These are phyloP conservation scores for Didymella keratinophila DNA, from an alignment of 2,329 filamentous ascomycete species.

Conservation along the genomic window DNA sequence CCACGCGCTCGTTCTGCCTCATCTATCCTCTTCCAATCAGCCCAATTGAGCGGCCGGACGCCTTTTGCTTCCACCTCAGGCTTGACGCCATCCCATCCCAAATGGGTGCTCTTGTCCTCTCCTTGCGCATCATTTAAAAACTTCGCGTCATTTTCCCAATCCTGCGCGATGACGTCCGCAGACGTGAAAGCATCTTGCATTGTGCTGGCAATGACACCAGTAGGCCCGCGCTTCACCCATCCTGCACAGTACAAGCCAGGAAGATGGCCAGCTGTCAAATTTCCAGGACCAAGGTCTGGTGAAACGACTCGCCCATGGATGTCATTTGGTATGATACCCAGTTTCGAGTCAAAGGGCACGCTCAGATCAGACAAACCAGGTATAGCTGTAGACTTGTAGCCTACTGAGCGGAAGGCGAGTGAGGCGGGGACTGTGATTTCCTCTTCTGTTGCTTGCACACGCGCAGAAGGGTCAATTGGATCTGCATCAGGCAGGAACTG, in stretches of 20 bases:
- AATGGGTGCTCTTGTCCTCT: conserved; percentile 49
- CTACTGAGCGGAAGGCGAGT: conserved; percentile 90
- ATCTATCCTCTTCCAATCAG: conserved; percentile 88
- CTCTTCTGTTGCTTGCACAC: conserved; percentile 53
- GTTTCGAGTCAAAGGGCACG: conserved; percentile 77
- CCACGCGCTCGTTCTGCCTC: conserved; percentile 75
- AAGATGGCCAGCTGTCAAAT: conserved; percentile 59
- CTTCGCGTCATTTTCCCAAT: conserved; percentile 66
- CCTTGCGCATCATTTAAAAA: conserved; percentile 58
- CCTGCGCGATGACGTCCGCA: conserved; percentile 81
- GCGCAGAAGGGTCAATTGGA: conserved; percentile 62
- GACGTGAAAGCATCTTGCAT: conserved; percentile 95
- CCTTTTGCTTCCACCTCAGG: conserved; percentile 64
- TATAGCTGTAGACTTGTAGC: conserved; percentile 84
- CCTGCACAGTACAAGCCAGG: conserved; percentile 90
- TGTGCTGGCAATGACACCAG: conserved; percentile 93
- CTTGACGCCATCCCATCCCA: conserved; percentile 81
- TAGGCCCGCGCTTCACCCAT: conserved; percentile 95
- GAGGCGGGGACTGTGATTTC: conserved; percentile 68
- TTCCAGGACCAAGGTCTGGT: conserved; percentile 46
- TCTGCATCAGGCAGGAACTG: conserved; percentile 48
- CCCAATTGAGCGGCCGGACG: conserved; percentile 75
- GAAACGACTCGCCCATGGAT: conserved; percentile 74
- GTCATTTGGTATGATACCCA: conserved; percentile 85
- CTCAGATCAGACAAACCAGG: conserved; percentile 76